phyloP scores from a whole-genome alignment of 2,329 filamentous ascomycete genomes.

The Fusarium burgessii region DNA sequence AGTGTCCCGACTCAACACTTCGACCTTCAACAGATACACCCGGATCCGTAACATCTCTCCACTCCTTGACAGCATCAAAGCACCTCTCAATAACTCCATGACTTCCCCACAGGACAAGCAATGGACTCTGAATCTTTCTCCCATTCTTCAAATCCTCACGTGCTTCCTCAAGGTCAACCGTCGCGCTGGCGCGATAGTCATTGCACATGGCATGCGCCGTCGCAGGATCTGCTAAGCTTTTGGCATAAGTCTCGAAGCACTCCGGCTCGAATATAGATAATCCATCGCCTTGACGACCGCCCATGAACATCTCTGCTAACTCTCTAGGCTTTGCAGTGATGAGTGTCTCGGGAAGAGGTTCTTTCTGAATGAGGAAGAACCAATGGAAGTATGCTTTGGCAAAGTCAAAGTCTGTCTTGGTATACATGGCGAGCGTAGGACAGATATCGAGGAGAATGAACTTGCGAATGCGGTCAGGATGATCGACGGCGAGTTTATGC shows the following conservation, averaged over 20 bases:
- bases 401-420: conserved; percentile 55
- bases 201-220: conserved; percentile 64
- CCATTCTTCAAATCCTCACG: conserved; percentile 58
- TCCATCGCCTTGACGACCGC: conserved; percentile 53
- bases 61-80: conserved; percentile 64
- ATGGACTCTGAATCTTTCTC: conserved; percentile 58
- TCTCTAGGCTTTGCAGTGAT: conserved; percentile 54
- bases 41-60: conserved; percentile 59
- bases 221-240: conserved; percentile 55
- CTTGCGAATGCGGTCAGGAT: conserved; percentile 55
- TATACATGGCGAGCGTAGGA: conserved; percentile 67
- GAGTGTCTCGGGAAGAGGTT: conserved; percentile 63
- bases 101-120: conserved; percentile 64
- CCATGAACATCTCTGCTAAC: conserved; percentile 58
- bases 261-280: conserved; percentile 51
- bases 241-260: conserved; percentile 56
- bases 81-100: conserved; percentile 61
- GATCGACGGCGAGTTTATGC: conserved; percentile 65
- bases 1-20: conserved; percentile 61
- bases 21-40: conserved; percentile 54
- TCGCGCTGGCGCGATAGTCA: conserved; percentile 67
- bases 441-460: conserved; percentile 65
- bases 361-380: conserved; percentile 67
- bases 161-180: conserved; percentile 64
- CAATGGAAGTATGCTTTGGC: conserved; percentile 68